Evolutionary conservation across 2,329 filamentous ascomycete species (phyloP).

Genomic region (Corinectria fuckeliana): DNA sequence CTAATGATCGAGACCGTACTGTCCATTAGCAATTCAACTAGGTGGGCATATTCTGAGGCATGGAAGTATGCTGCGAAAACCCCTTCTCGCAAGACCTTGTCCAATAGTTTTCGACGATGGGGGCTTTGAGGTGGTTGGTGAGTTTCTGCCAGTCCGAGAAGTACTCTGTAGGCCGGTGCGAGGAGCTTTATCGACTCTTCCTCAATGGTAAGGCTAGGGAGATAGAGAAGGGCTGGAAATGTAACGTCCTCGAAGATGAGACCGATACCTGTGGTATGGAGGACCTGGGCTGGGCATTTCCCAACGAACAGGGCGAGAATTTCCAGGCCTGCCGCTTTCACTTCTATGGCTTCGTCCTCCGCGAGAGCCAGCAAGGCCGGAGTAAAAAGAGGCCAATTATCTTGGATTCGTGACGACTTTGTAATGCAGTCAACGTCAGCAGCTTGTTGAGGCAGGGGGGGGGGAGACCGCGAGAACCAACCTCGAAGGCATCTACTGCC

Average conservation of each 20-base stretch:
- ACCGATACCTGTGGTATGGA: slow-evolving; percentile 69
- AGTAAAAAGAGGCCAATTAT: slow-evolving; percentile 71
- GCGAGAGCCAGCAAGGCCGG: slow-evolving; percentile 73
- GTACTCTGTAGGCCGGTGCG: slow-evolving; percentile 67
- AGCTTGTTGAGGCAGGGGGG: background rate
- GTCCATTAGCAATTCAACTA: slow-evolving; percentile 63
- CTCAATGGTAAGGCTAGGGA: slow-evolving; percentile 80
- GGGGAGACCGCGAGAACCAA: slow-evolving; percentile 41
- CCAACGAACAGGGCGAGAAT: slow-evolving; percentile 62
- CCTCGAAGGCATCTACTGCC: slow-evolving; percentile 60
- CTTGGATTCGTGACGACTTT: slow-evolving; percentile 55
- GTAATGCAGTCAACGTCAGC: slow-evolving; percentile 2
- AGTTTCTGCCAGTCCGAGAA: slow-evolving; percentile 61
- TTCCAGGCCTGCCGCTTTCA: slow-evolving; percentile 63
- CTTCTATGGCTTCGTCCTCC: slow-evolving; percentile 64
- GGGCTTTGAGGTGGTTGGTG: slow-evolving; percentile 34
- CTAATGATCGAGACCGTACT: slow-evolving; percentile 58
- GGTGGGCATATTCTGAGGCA: slow-evolving; percentile 61
- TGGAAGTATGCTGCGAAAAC: slow-evolving; percentile 63
- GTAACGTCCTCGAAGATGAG: slow-evolving; percentile 73
- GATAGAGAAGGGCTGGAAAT: slow-evolving; percentile 74
- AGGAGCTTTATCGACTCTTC: slow-evolving; percentile 72
- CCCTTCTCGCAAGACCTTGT: slow-evolving; percentile 62
- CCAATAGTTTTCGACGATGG: slow-evolving; percentile 51
- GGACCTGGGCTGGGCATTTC: slow-evolving; percentile 58